Evolutionary conservation across 1,284 basidiomycete species (phyloP).

Genomic region (Pterulicium gracile): DNA sequence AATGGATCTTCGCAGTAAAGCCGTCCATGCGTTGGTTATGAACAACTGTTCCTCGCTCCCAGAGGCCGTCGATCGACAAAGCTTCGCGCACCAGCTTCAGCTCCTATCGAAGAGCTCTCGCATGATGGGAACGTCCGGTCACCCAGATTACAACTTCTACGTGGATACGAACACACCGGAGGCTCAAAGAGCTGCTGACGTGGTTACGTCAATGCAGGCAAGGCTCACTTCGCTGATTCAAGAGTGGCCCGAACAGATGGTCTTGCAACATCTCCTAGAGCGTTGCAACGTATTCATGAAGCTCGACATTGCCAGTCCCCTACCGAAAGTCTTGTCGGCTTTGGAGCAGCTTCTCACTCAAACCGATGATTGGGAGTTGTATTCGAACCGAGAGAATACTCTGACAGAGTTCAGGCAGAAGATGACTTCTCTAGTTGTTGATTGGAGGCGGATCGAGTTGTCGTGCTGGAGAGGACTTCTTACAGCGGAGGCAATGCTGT

Average conservation of each 20-base stretch:
- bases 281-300: constrained; percentile 66
- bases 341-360: constrained; percentile 83
- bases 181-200: constrained; percentile 44
- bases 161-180: constrained; percentile 63
- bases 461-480: constrained; percentile 82
- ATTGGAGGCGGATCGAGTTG: constrained; percentile 88
- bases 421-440: constrained; percentile 70
- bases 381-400: constrained; percentile 80
- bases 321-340: constrained; percentile 78
- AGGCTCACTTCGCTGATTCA: constrained; percentile 51
- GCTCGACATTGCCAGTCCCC: constrained; percentile 59
- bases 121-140: constrained; percentile 17
- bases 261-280: constrained; percentile 75
- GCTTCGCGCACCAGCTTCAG: constrained; percentile 36
- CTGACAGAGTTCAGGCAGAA: constrained; percentile 60
- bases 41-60: constrained; percentile 21
- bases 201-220: constrained; percentile 40
- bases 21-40: constrained; percentile 22
- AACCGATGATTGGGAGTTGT: constrained; percentile 96
- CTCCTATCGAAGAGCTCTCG: constrained; percentile 27
- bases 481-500: constrained; percentile 56
- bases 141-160: constrained; percentile 64
- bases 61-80: constrained; percentile 35
- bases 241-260: constrained; percentile 98
- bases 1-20: constrained; percentile 16